Evolutionary conservation across 352 stramenopile genomes (phyloP).

Genomic region (Globisporangium nagaii): DNA sequence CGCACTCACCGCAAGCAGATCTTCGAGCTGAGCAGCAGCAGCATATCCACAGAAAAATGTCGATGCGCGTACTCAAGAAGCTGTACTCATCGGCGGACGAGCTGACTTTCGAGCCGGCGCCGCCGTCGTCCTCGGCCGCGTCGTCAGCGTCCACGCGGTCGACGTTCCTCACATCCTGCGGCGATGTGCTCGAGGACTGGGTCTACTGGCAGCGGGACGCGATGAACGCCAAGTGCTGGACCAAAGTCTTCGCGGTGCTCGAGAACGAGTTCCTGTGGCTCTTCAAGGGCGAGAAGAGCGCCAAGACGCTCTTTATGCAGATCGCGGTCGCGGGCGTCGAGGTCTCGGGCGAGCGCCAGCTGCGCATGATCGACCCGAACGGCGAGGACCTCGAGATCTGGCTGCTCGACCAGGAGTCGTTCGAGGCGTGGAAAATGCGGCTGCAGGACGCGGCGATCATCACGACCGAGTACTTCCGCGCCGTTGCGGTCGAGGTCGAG

Average conservation of each 20-base stretch:
- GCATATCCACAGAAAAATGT: too few species aligned
- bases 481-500: conserved; percentile 44
- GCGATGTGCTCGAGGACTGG: conserved; percentile 60
- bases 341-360: conserved; percentile 51
- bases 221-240: conserved; percentile 65
- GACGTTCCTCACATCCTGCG: conserved; percentile 39
- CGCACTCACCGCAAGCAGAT: background rate
- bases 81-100: conserved; percentile 15
- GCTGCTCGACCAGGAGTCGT: conserved; percentile 48
- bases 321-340: conserved; percentile 72
- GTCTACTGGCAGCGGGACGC: conserved; percentile 83
- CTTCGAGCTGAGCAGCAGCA: background rate
- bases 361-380: conserved; percentile 71
- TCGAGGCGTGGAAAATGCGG: conserved; percentile 41
- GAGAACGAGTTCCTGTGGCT: conserved; percentile 82
- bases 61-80: conserved; percentile 15
- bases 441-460: conserved; percentile 56
- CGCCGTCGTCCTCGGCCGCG: conserved; percentile 11
- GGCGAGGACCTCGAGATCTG: conserved; percentile 73
- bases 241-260: conserved; percentile 72
- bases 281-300: conserved; percentile 59
- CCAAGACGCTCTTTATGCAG: conserved; percentile 58
- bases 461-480: conserved; percentile 63
- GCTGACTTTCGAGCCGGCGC: conserved; percentile 20
- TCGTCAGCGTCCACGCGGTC: too few species aligned